Evolutionary conservation across 2,329 filamentous ascomycete genomes (phyloP).

Genomic region (Fusarium duplospermum): DNA sequence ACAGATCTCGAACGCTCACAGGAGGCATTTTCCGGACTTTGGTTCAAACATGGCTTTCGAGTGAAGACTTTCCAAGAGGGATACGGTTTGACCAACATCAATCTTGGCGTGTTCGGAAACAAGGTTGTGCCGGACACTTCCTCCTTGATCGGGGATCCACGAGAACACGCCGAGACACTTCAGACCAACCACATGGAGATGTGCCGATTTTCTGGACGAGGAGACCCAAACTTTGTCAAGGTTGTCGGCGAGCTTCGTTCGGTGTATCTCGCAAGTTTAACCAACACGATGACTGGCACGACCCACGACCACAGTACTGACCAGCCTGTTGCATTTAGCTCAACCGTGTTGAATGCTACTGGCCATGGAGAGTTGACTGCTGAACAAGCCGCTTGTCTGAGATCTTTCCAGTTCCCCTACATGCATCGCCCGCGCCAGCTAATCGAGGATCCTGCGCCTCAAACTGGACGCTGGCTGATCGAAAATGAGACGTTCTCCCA

Average conservation of each 20-base stretch:
- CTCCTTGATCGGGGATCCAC: slow-evolving; percentile 10
- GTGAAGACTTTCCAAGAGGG: slow-evolving; percentile 37
- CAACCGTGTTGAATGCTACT: neutral
- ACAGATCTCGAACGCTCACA: slow-evolving; percentile 24
- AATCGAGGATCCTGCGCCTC: neutral
- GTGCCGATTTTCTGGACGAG: neutral
- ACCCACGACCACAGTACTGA: neutral
- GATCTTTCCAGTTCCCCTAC: neutral
- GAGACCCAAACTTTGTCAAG: slow-evolving; percentile 26
- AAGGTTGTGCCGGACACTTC: slow-evolving; percentile 30
- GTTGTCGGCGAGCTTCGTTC: slow-evolving; percentile 12
- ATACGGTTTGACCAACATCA: neutral
- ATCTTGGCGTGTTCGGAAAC: slow-evolving; percentile 7
- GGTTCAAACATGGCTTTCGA: slow-evolving; percentile 15
- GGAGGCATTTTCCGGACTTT: slow-evolving; percentile 19
- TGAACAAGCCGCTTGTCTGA: neutral
- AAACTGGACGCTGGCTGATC: neutral
- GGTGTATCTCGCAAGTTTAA: neutral
- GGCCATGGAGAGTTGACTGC: neutral
- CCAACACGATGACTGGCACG: neutral
- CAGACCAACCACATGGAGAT: slow-evolving; percentile 29
- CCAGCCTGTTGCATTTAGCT: neutral
- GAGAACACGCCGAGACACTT: slow-evolving; percentile 25
- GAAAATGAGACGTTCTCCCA: neutral
- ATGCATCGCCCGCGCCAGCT: neutral